Percentiles rank a stretch among this genome's conserved stretches.
Conservation (phyloP, 1,284 basidiomycete species). For the Irpex lacteus region DNA sequence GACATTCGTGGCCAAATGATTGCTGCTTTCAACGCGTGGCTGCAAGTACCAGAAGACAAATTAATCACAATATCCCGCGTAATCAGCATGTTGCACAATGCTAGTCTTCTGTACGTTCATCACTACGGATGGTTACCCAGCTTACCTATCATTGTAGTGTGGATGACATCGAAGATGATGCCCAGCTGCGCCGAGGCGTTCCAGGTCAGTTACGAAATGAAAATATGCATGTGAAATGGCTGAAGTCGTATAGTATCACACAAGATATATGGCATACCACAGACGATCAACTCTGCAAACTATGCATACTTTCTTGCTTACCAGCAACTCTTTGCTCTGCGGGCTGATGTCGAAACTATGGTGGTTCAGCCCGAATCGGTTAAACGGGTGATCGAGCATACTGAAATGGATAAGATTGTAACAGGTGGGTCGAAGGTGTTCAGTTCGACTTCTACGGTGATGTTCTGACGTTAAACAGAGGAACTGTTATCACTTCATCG, state of each 20-base stretch:
- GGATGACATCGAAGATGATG: constrained; percentile 98
- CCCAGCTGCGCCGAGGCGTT: constrained; percentile 83
- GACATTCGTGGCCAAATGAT: constrained; percentile 90
- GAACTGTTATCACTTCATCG: constrained; percentile 91
- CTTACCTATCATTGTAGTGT: constrained; percentile 49
- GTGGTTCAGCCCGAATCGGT: constrained; percentile 5
- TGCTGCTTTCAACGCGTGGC: constrained; percentile 93
- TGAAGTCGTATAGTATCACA: constrained; percentile 64
- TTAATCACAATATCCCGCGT: constrained; percentile 76
- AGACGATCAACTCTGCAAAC: constrained; percentile 97
- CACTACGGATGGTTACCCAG: constrained; percentile 1
- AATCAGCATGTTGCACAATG: constrained; percentile 93
- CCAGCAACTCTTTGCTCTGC: constrained; percentile 69
- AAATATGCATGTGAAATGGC: constrained; percentile 3
- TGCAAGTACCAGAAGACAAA: constrained; percentile 75
- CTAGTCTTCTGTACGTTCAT: constrained; percentile 79
- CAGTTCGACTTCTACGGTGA: background rate
- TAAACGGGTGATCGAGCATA: constrained; percentile 31
- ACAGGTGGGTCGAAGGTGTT: constrained; percentile 42
- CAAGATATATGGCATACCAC: constrained; percentile 93
- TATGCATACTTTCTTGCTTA: constrained; percentile 95
- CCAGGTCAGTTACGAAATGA: constrained; percentile 54
- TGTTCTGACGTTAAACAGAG: constrained; percentile 37
- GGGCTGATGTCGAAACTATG: constrained; percentile 28
- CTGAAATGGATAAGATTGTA: constrained; percentile 65